Evolutionary conservation across 768 basidiomycete genomes (phyloP), one percentile per base, ranked within the genome.

Genomic region (Lactarius tabidus): DNA sequence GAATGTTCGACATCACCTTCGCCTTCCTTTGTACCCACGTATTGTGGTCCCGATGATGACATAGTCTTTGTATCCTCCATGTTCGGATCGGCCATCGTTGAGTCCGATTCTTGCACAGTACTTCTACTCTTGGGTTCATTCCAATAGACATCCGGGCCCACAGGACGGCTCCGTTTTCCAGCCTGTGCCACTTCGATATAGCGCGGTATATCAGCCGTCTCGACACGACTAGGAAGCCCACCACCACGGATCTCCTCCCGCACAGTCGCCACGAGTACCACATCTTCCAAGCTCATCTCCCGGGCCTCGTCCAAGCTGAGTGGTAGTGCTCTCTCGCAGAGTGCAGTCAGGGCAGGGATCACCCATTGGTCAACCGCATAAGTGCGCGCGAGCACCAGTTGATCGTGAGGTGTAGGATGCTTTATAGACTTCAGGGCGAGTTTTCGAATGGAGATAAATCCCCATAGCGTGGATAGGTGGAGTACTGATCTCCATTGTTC

Each of bases 401-500:
- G 61, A 29, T 67, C 66, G 53, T 39, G 57, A 26, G 66, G 31
- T 4, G 63, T 64, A 31, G 66, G 63, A 23, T 58, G 65, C 23
- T 29, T 39, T 2, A 67, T 58, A 23, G 57, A 64, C 54, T 18
- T 67, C 57, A 67, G 23, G 36, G 66, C 63, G 29, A 67, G 63
- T 12, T 53, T 65, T 68, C 64, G 77, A 69, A 70, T 74, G 57
- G 61, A 67, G 51, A 69, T 72, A 64, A 68, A 75, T 60, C 62
- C 74, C 77, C 39, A 80, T 45, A 28, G 74, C 64, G 72, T 66
- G 15, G 73, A 69, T 53, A 73, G 29, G 53, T 70, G 64, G 23
- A 76, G 68, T 23, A 75, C 69, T 17, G 75, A 72, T 20, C 69
- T 69, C 72, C 75, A 75, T 31, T 71, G 69, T 20, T 71, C 70